A percentile compares a stretch with the other conserved stretches of the same genome.
Conservation (phyloP, 257 asterid species). For the Salvia splendens region DNA sequence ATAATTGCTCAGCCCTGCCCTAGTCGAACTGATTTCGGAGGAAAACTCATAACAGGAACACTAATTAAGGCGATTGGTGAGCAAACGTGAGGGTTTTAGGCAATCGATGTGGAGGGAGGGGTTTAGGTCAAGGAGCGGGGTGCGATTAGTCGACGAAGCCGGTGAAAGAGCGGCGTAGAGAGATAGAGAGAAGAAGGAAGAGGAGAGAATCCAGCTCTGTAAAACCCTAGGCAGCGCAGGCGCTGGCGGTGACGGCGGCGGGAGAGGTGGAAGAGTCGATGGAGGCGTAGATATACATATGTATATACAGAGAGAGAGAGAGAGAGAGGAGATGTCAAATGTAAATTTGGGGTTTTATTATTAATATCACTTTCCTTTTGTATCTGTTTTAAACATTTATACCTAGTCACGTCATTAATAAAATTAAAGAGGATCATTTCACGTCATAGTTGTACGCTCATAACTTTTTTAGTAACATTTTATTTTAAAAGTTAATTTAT, state of each 20-base stretch:
- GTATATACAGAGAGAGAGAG: conserved; percentile 31
- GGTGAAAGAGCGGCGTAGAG: conserved; percentile 55
- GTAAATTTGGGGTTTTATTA: conserved; percentile 41
- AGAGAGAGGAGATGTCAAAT: conserved; percentile 39
- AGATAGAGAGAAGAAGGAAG: conserved; percentile 29
- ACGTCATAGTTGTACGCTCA: too few species aligned
- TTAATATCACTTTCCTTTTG: conserved; percentile 2
- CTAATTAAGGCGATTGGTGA: conserved; percentile 42
- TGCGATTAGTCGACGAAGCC: conserved; percentile 67
- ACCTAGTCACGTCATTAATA: background rate
- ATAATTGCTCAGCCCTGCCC: conserved; percentile 63
- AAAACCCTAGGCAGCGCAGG: conserved; percentile 35
- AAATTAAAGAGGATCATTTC: background rate
- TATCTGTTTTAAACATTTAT: background rate
- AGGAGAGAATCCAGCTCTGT: conserved; percentile 60
- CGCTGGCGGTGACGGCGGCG: conserved; percentile 48
- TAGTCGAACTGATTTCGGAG: conserved; percentile 72
- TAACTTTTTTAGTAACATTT: too few species aligned
- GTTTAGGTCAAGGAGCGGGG: conserved; percentile 33
- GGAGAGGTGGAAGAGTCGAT: conserved; percentile 42
- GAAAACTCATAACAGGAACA: conserved; percentile 68
- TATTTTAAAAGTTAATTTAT: too few species aligned
- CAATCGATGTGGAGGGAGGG: conserved; percentile 25
- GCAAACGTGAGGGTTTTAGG: conserved; percentile 16
- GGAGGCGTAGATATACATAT: conserved; percentile 57